These are phyloP conservation scores for Neoboletus subvelutipes DNA, from an alignment of 768 basidiomycete species.

Conservation along the genomic window DNA sequence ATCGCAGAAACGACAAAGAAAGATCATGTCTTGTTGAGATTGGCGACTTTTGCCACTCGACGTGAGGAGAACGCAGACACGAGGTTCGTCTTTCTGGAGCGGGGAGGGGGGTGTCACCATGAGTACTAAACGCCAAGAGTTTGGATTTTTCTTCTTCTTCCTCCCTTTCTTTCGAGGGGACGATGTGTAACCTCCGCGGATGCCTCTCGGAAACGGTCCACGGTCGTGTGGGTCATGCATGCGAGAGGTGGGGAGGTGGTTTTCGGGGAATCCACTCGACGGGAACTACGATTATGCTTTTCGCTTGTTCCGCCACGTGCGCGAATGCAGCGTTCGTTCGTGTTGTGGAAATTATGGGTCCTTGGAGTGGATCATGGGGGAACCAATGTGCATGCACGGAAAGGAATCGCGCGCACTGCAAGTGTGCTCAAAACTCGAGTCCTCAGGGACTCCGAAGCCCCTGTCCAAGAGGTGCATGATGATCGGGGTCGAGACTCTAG, in stretches of 20 bases:
- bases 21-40: not conserved
- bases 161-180: not conserved
- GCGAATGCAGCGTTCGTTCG: not conserved
- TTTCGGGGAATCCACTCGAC: constrained; percentile 2
- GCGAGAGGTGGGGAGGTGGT: not conserved
- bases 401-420: not conserved
- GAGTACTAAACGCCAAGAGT: not conserved
- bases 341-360: not conserved
- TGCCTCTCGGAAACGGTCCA: constrained; percentile 3
- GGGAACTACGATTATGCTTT: not conserved
- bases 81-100: not conserved
- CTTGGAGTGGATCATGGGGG: not conserved
- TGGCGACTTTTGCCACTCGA: not conserved
- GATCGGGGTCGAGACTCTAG: not conserved
- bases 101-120: too few species aligned
- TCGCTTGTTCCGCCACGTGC: not conserved
- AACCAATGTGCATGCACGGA: not conserved
- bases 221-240: not conserved
- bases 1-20: not conserved
- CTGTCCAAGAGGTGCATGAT: not conserved
- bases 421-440: not conserved
- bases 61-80: not conserved
- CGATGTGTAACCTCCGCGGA: not conserved
- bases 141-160: not conserved
- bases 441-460: not conserved